phyloP scores from a whole-genome alignment of 179 eudicot species.

The Beta corolliflora region DNA sequence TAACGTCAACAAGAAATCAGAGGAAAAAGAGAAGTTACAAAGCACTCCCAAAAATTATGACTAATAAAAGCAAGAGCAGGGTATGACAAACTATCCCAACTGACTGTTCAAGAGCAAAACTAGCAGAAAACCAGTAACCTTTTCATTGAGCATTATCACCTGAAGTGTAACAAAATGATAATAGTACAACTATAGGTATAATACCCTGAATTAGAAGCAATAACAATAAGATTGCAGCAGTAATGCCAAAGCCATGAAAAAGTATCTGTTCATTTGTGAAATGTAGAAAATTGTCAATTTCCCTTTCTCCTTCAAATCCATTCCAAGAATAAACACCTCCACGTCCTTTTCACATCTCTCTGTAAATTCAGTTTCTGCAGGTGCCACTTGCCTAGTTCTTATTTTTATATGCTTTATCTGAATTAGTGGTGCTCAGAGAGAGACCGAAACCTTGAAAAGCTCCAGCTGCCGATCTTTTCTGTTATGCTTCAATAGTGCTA shows the following conservation, averaged over 20 bases:
- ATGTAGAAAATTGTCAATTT: background rate
- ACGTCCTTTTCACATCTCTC: background rate
- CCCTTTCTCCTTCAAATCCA: background rate
- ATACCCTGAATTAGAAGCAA: background rate
- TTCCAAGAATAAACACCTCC: background rate
- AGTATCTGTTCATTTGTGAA: background rate
- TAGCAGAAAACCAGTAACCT: background rate
- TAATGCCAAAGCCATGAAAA: background rate
- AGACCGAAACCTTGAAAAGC: background rate
- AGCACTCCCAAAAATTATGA: background rate
- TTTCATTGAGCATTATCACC: background rate
- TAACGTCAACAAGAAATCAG: conserved; percentile 13
- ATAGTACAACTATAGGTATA: background rate
- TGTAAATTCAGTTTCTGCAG: background rate
- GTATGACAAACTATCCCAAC: background rate
- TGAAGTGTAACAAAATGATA: background rate
- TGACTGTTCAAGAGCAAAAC: background rate
- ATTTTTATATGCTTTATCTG: too few species aligned
- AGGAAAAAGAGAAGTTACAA: conserved; percentile 2
- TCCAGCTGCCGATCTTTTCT: background rate
- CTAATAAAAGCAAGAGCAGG: background rate
- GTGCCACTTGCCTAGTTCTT: too few species aligned
- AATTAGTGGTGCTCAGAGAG: background rate
- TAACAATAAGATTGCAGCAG: background rate
- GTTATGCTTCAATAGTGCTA: background rate